Percentiles rank a stretch among this genome's conserved stretches.
Evolutionary conservation across 1,284 basidiomycete genomes (phyloP).

Genomic region (Puccinia sorghi): DNA sequence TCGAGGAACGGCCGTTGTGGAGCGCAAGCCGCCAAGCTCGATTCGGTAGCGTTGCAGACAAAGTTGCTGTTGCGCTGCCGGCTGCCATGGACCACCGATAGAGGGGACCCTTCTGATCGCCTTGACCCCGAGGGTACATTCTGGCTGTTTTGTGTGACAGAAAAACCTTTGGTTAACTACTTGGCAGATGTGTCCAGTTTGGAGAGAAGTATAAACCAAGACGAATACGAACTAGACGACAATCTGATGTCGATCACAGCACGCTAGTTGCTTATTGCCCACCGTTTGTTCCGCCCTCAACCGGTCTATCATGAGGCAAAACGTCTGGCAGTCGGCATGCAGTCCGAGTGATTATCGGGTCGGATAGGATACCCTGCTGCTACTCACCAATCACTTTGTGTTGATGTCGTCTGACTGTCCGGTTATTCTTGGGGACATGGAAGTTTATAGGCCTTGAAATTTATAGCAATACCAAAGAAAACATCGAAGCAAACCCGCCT

Average conservation of each 20-base stretch:
- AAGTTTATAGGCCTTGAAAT: slow-evolving; percentile 8
- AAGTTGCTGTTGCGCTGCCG: slow-evolving; percentile 29
- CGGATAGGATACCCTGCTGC: neutral
- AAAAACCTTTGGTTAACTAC: neutral
- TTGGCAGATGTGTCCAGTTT: neutral
- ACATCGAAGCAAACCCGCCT: neutral
- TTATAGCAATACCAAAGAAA: neutral
- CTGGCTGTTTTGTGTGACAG: slow-evolving; percentile 1
- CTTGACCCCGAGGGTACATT: neutral
- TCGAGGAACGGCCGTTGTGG: slow-evolving; percentile 18
- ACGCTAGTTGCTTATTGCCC: slow-evolving; percentile 31
- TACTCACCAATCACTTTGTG: slow-evolving; percentile 43
- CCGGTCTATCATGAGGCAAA: slow-evolving; percentile 21
- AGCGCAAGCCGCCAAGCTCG: neutral
- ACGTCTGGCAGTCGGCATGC: neutral
- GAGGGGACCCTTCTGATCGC: neutral
- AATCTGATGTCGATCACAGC: slow-evolving; percentile 43
- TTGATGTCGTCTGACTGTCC: slow-evolving; percentile 36
- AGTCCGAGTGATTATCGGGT: neutral
- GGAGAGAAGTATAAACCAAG: neutral
- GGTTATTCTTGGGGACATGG: slow-evolving; percentile 17
- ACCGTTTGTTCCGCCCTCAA: slow-evolving; percentile 41
- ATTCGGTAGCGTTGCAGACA: slow-evolving; percentile 18
- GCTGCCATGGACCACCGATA: slow-evolving; percentile 47
- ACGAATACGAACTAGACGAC: slow-evolving; percentile 34